Evolutionary conservation across 805 yeast genomes (phyloP).

Genomic region (Wickerhamomyces bisporus): DNA sequence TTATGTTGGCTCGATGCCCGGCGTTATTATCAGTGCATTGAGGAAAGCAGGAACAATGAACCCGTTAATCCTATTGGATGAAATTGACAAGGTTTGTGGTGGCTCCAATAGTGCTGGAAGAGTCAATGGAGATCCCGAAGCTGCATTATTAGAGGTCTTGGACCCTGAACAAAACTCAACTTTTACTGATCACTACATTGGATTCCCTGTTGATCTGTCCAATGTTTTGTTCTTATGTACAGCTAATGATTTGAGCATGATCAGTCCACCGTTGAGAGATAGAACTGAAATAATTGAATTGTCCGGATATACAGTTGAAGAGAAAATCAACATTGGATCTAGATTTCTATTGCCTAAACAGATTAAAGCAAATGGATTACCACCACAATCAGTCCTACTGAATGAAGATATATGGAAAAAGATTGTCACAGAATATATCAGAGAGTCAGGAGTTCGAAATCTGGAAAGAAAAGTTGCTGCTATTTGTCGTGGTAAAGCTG

Average conservation of each 20-base stretch:
- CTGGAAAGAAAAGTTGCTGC: constrained; percentile 72
- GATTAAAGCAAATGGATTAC: constrained; percentile 59
- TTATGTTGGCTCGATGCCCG: constrained; percentile 91
- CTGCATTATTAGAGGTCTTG: constrained; percentile 80
- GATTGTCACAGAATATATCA: constrained; percentile 64
- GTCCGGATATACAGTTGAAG: constrained; percentile 74
- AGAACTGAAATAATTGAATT: constrained; percentile 79
- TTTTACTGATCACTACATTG: constrained; percentile 78
- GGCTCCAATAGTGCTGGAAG: constrained; percentile 37
- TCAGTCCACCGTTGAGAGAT: constrained; percentile 75
- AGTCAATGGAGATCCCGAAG: constrained; percentile 81
- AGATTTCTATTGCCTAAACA: constrained; percentile 74
- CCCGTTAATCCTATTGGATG: constrained; percentile 80
- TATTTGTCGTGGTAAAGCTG: constrained; percentile 78
- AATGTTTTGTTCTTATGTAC: constrained; percentile 81
- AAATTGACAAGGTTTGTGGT: constrained; percentile 73
- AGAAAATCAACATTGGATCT: constrained; percentile 67
- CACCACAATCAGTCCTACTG: constrained; percentile 37
- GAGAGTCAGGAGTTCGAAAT: constrained; percentile 84
- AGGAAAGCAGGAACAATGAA: constrained; percentile 74
- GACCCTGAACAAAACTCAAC: constrained; percentile 84
- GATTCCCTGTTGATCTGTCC: constrained; percentile 80
- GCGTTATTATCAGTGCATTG: constrained; percentile 69
- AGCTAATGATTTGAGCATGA: constrained; percentile 67
- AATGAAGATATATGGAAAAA: constrained; percentile 51